Evolutionary conservation across 2,329 filamentous ascomycete genomes (phyloP), one percentile per base, ranked within the genome.

Genomic region (Fusarium pilosicola): DNA sequence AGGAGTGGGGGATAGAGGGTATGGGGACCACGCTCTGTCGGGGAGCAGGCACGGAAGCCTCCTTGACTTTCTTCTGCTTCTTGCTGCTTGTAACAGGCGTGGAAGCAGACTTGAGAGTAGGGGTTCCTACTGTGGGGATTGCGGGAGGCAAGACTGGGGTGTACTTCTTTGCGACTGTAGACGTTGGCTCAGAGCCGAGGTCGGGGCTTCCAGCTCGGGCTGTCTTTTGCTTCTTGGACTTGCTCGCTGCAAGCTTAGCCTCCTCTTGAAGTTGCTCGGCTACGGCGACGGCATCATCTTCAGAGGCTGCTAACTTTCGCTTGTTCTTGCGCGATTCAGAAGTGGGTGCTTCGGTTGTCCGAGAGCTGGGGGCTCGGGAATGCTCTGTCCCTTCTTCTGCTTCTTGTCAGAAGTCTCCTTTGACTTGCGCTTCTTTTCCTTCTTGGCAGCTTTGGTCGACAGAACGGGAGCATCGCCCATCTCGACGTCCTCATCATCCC

Each of bases 401-500:
- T 81, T 81, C 76, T 83, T 82, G 46, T 75, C 52, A n/a, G 59
- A 26, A 7, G 70, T 42, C 39, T 77, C 78, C 76, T 62, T 78
- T 55, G 62, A 65, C 70, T 79, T 82, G 56, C 65, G 74, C 62
- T 79, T 81, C 77, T 82, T 83, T 22, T 81, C 68, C 70, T 83
- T 81, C 75, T 81, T 83, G 44, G 68, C 38, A 17, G 74, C 44
- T 56, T 77, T 78, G 36, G 75, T 48, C 5, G 78, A 60, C 7
- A 76, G 57, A 20, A 78, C 61, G n/a, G 85, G 77, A 4, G 83
- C 83, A 34, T 84, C 81, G 0, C 76, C 72, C 85, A 87, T 86
- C 69, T 86, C 85, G 11, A 83, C 80, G 65, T 85, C 85, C 10
- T 83, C 84, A 22, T 86, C 85, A 18, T 85, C 85, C 77, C 85